These are phyloP conservation scores for Mollisiaceae sp. DNA, from an alignment of 2,329 filamentous ascomycete species.

Conservation along the genomic window DNA sequence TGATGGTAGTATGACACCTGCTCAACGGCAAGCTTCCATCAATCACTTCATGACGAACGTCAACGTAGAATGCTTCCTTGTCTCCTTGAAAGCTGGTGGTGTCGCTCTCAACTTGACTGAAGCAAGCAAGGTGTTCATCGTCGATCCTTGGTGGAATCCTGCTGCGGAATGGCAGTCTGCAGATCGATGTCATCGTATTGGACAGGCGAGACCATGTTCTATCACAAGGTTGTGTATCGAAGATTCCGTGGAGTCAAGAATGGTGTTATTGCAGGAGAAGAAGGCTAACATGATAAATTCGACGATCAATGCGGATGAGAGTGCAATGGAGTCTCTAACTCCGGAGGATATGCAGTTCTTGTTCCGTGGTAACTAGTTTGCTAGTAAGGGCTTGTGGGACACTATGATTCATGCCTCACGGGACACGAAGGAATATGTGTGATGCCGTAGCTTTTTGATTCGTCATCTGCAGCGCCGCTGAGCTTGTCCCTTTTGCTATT, in stretches of 20 bases:
- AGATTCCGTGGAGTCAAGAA: conserved; percentile 94
- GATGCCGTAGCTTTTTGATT: not conserved
- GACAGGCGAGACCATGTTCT: conserved; percentile 89
- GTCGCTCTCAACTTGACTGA: conserved; percentile 96
- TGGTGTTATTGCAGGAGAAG: conserved; percentile 96
- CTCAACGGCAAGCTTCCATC: conserved; percentile 90
- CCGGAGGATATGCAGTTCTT: conserved; percentile 95
- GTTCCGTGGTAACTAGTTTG: conserved; percentile 72
- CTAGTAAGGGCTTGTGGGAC: not conserved
- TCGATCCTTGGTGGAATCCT: conserved; percentile 99
- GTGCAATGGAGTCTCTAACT: conserved; percentile 88
- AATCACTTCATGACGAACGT: conserved; percentile 96
- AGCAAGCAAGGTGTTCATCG: conserved; percentile 91
- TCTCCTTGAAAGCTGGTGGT: conserved; percentile 94
- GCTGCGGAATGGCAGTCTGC: conserved; percentile 99
- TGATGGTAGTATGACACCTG: conserved; percentile 95
- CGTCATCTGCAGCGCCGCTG: not conserved
- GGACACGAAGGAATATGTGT: not conserved
- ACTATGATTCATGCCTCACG: no score
- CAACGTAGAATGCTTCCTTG: conserved; percentile 93
- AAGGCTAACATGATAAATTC: conserved; percentile 98
- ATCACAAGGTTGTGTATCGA: conserved; percentile 96
- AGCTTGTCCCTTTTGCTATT: not conserved
- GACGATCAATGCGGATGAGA: conserved; percentile 91
- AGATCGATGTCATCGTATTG: conserved; percentile 92